Evolutionary conservation across 2,329 filamentous ascomycete species (phyloP), one percentile per base, ranked within the genome.

Genomic region (Emergomyces orientalis): DNA sequence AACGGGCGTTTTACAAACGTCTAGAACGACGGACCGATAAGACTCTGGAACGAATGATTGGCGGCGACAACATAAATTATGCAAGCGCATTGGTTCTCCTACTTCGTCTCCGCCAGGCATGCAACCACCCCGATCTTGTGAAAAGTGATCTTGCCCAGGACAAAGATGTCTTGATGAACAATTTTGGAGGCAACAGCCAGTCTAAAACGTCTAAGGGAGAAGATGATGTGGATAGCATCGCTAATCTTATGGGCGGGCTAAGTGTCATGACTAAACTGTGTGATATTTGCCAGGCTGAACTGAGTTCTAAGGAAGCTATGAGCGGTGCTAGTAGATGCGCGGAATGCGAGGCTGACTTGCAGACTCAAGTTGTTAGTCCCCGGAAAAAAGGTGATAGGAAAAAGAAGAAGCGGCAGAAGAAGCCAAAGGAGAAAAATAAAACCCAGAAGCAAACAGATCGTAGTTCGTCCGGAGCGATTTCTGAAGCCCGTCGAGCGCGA

Each of bases 1-100:
- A 99, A 76, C 85, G 89, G 63, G 82, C 82, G 59, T 97, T 97
- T 75, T 99, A 99, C 73, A 82, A 91, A 59, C 84, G 88, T 11
- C 80, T 99, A 0, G 90, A 95, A 70, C 83, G 87, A 64, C 87
- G 94, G 43, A 92, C 94, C 13, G 90, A 97, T 73, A 86, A 87
- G 71, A 91, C 90, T 69, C 83, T 99, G 59, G 86, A 95, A 70
- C 85, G 87, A 73, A 95, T 97, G 88, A 92, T 96, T 86, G 85
- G 84, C 59, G 87, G 85, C 7, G 86, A 81, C 34, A 86, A 90
- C 71, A 79, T 92, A 61, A 95, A 91, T 77, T 97, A 97, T 72
- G 93, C 95, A 63, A 95, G 91, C 69, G 94, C 94, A 22, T 85
- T 99, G 71, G 92, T 96, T 14, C 79, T 99, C 65, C 84, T 99